These are phyloP conservation scores for Cytidiella melzeri DNA, from an alignment of 768 basidiomycete genomes.

Conservation along the genomic window DNA sequence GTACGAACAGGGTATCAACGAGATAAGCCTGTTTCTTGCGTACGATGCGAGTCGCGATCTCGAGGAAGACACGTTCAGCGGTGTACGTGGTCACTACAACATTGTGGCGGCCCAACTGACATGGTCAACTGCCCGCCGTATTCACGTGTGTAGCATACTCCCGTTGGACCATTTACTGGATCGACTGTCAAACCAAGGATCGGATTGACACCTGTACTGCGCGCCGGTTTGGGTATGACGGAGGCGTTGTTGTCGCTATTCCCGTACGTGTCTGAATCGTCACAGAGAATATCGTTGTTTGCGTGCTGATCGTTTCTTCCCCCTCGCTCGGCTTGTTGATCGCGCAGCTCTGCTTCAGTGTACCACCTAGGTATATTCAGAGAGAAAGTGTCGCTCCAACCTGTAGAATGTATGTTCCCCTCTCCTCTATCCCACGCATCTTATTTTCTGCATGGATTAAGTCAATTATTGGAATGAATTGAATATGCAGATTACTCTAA, in stretches of 20 bases:
- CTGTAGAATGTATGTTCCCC: slow-evolving; percentile 70
- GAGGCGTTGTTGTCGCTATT: slow-evolving; percentile 82
- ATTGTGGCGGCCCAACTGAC: too few relatives aligned
- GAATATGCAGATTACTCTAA: slow-evolving; percentile 89
- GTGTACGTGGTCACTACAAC: too few relatives aligned
- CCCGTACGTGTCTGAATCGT: slow-evolving; percentile 50
- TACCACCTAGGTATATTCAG: slow-evolving; percentile 89
- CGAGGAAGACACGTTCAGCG: slow-evolving; percentile 54
- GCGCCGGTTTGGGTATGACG: slow-evolving; percentile 91
- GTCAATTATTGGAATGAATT: too few relatives aligned
- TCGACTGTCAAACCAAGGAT: slow-evolving; percentile 68
- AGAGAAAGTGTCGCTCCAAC: slow-evolving; percentile 81
- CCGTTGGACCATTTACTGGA: slow-evolving; percentile 76
- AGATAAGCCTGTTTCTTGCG: slow-evolving; percentile 73
- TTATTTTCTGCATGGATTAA: too few relatives aligned
- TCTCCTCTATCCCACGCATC: too few relatives aligned
- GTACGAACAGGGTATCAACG: slow-evolving; percentile 57
- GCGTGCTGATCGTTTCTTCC: too few relatives aligned
- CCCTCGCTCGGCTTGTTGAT: too few relatives aligned
- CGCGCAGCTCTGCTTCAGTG: slow-evolving; percentile 74
- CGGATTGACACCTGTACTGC: slow-evolving; percentile 85
- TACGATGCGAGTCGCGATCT: slow-evolving; percentile 74
- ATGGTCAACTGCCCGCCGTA: too few relatives aligned
- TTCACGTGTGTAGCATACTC: slow-evolving; percentile 65
- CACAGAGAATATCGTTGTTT: too few relatives aligned